Evolutionary conservation across 1,284 basidiomycete species (phyloP), one percentile per base, ranked within the genome.

Genomic region (Psilocybe mexicana): DNA sequence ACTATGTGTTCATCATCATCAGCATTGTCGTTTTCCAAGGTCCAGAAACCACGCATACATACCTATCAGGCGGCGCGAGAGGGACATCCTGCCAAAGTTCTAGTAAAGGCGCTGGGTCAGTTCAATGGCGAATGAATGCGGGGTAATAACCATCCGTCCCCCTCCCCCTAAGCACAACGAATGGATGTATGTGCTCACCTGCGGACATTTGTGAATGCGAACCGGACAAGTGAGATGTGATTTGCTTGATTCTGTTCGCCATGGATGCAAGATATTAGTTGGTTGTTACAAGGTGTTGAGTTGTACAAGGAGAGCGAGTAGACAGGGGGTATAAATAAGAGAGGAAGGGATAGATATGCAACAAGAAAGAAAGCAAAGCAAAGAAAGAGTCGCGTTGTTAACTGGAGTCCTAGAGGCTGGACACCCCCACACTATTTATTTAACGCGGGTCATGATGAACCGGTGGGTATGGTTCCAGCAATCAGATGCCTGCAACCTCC

Each of bases 1-100:
- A 73, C 93, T 93, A 65, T 51, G 57, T 51, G 40, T 52, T 40
- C 28, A 36, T 56, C 24, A 44, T 57, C 55, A 58, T 38, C 26
- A n/a, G 24, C 54, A 53, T 25, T 36, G 24, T 35, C 28, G 14
- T 3, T 25, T 7, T 43, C 36, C n/a, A n/a, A 50, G 28, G 26
- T 42, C 11, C 35, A 43, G 30, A 33, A 33, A 33, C 4, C 4
- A 8, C 30, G 30, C 30, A 33, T 33, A 33, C 40, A 55, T 69
- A 86, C 86, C 87, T 90, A 69, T 93, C 91, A 24, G 90, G 88
- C 43, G 92, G 92, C 30, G 92, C 91, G 60, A 91, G 84, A 35
- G 90, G 88, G 25, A 93, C 88, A 55, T 76, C 70, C 58, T 85
- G 76, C 88, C 89, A 92, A 51, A 76, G 73, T 77, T 91, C 90